Conservation (phyloP, 2,329 filamentous ascomycete species). For the Plectosphaerella plurivora region DNA sequence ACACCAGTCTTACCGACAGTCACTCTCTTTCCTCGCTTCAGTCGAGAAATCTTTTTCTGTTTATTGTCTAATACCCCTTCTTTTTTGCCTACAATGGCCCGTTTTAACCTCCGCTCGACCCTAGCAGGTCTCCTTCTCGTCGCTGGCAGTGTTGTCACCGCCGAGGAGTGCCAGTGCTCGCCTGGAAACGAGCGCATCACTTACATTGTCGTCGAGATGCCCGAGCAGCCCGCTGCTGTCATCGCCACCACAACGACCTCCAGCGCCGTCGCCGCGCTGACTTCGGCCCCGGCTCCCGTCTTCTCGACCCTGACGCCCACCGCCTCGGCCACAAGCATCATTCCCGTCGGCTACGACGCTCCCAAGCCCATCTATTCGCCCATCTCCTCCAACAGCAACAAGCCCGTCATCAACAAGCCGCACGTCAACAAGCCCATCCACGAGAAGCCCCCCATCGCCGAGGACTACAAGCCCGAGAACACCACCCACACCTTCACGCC, state of each 20-base stretch:
- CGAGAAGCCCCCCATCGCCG: conserved; percentile 4
- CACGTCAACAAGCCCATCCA: conserved; percentile 3
- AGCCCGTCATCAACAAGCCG: conserved; percentile 5
- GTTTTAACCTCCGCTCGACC: conserved; percentile 2
- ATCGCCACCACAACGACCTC: background rate
- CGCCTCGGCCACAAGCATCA: conserved; percentile 2
- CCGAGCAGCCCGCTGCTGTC: conserved; percentile 6
- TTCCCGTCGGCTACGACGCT: background rate
- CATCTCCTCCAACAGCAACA: too few species aligned
- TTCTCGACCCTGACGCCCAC: conserved; percentile 1
- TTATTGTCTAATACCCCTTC: too few species aligned
- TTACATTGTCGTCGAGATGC: conserved; percentile 14
- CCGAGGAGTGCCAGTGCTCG: conserved; percentile 10
- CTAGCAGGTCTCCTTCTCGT: conserved; percentile 6
- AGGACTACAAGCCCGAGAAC: conserved; percentile 22
- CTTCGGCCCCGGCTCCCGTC: background rate
- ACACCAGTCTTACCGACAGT: background rate
- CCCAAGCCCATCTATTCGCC: background rate
- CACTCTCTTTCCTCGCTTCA: background rate
- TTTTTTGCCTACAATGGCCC: conserved; percentile 4
- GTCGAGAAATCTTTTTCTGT: too few species aligned
- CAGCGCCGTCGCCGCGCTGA: background rate
- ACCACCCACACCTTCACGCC: conserved; percentile 12
- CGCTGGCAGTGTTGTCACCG: conserved; percentile 4
- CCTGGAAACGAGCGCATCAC: conserved; percentile 9